Conservation (phyloP, 805 yeast species). For the Pichia nanzhaoensis region DNA sequence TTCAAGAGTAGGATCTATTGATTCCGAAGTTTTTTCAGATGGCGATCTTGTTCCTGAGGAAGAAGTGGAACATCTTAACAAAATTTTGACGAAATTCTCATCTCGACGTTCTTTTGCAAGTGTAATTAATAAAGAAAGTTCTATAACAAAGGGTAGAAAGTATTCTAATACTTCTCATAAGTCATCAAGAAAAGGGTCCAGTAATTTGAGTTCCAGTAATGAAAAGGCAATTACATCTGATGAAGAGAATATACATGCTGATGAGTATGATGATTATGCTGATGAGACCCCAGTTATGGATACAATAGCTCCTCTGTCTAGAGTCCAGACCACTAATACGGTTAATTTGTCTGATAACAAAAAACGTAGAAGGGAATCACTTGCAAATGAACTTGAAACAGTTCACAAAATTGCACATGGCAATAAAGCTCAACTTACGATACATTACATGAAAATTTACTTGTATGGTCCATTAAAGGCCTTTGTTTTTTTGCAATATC, state of each 20-base stretch:
- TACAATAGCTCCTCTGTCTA: slow-evolving; percentile 28
- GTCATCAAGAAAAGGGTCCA: not conserved
- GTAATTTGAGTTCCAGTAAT: not conserved
- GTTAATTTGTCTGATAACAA: slow-evolving; percentile 16
- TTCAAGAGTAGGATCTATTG: slow-evolving; percentile 1
- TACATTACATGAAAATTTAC: slow-evolving; percentile 37
- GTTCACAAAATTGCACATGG: slow-evolving; percentile 18
- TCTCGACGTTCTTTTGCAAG: slow-evolving; percentile 18
- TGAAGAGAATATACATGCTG: too few relatives aligned
- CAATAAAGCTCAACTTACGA: slow-evolving; percentile 19
- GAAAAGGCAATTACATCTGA: not conserved
- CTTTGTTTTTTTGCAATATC: slow-evolving; percentile 53
- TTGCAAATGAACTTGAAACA: slow-evolving; percentile 16
- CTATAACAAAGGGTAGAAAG: not conserved
- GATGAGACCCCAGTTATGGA: slow-evolving; percentile 33
- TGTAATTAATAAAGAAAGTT: not conserved
- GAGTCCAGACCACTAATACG: slow-evolving; percentile 25
- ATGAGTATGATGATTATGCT: slow-evolving; percentile 15
- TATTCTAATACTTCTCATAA: not conserved
- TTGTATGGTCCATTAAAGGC: slow-evolving; percentile 56
- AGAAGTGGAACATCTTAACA: slow-evolving; percentile 25
- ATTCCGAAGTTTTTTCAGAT: slow-evolving; percentile 1
- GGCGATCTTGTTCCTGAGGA: slow-evolving; percentile 13
- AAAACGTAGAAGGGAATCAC: slow-evolving; percentile 16
- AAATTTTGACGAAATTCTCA: slow-evolving; percentile 32